Evolutionary conservation across 1,284 basidiomycete species (phyloP).

Genomic region (Neonothopanus nambi): DNA sequence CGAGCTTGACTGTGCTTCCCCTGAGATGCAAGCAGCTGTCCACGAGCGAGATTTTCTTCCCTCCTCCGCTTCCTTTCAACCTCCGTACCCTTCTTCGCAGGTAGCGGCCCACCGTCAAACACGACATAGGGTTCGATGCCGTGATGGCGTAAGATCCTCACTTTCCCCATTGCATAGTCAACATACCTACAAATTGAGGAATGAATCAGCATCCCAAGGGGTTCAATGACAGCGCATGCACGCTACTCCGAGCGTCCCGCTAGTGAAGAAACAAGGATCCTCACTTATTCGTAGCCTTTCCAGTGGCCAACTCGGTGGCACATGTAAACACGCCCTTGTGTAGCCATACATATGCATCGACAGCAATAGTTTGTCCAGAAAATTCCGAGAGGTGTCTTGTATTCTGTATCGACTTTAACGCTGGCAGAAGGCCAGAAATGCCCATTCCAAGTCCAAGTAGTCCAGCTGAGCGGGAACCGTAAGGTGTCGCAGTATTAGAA

Average conservation of each 20-base stretch:
- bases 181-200: conserved; percentile 69
- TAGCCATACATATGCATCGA: conserved; percentile 97
- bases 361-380: conserved; percentile 77
- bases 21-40: conserved; percentile 72
- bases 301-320: conserved; percentile 87
- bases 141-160: conserved; percentile 84
- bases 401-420: conserved; percentile 89
- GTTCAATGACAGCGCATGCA: not conserved
- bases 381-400: conserved; percentile 81
- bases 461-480: no score
- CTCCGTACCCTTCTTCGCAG: conserved; percentile 93
- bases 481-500: not conserved
- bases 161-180: conserved; percentile 92
- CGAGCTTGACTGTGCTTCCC: conserved; percentile 82
- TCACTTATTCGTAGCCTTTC: conserved; percentile 80
- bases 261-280: conserved; percentile 28
- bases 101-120: conserved; percentile 95
- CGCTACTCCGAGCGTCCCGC: not conserved
- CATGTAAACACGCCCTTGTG: conserved; percentile 93
- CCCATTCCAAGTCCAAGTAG: conserved; percentile 78
- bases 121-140: conserved; percentile 90
- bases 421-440: conserved; percentile 90
- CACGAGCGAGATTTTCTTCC: conserved; percentile 68
- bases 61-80: conserved; percentile 74
- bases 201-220: not conserved